Percentiles rank a stretch among this genome's conserved stretches.
phyloP scores from a whole-genome alignment of 768 basidiomycete genomes.

The Mycena galericulata region DNA sequence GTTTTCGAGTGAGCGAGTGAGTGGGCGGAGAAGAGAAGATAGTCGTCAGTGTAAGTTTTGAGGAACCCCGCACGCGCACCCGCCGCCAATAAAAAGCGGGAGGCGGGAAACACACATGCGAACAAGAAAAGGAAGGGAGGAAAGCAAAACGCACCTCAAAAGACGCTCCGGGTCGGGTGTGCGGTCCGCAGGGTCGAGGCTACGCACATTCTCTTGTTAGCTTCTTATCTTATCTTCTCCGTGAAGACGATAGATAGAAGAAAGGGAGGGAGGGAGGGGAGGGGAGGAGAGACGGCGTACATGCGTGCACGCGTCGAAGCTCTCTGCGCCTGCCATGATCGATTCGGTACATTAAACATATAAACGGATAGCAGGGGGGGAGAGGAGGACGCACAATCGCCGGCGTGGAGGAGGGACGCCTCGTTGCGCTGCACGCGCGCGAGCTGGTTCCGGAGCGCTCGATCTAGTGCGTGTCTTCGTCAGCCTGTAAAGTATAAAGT shows the following conservation, averaged over 20 bases:
- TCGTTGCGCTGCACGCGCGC: slow-evolving; percentile 85
- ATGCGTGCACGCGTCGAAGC: slow-evolving; percentile 91
- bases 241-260: too few relatives aligned
- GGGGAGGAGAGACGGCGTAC: slow-evolving; percentile 54
- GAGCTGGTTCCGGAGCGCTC: slow-evolving; percentile 87
- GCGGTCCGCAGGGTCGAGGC: slow-evolving; percentile 80
- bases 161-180: slow-evolving; percentile 92
- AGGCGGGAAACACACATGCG: neutral
- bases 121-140: too few relatives aligned
- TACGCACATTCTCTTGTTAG: slow-evolving; percentile 47
- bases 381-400: slow-evolving; percentile 71
- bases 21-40: too few relatives aligned
- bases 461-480: too few relatives aligned
- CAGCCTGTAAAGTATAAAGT: too few relatives aligned
- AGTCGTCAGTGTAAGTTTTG: neutral
- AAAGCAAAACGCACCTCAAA: slow-evolving; percentile 64
- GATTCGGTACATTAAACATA: too few relatives aligned
- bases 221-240: slow-evolving; percentile 1
- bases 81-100: too few relatives aligned
- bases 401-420: slow-evolving; percentile 95
- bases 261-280: slow-evolving; percentile 12
- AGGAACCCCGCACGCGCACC: neutral
- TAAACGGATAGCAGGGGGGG: too few relatives aligned
- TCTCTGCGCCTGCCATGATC: slow-evolving; percentile 73
- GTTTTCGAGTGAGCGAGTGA: too few relatives aligned